phyloP scores from a whole-genome alignment of 371 early-diverging fungal species.

The Funneliformis caledonium region DNA sequence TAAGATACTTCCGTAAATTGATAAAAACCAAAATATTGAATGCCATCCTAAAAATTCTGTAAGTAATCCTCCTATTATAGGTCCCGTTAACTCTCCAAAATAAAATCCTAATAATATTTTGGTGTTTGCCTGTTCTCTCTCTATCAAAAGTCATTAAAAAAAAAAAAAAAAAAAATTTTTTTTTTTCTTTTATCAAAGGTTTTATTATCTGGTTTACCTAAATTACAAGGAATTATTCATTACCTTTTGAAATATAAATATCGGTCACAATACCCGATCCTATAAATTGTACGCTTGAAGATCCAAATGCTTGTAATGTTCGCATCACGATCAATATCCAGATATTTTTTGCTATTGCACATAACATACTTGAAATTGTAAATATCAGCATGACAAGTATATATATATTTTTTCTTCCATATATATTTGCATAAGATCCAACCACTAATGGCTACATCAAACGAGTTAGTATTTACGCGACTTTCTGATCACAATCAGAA shows the following conservation, averaged over 20 bases:
- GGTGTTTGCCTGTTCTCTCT: conserved; percentile 1
- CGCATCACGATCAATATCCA: conserved; percentile 64
- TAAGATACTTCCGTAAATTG: not conserved
- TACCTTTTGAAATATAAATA: conserved; percentile 20
- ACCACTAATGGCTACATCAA: conserved; percentile 58
- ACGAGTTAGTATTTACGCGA: not conserved
- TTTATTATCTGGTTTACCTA: not conserved
- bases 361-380: conserved; percentile 64
- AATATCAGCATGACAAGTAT: conserved; percentile 61
- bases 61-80: conserved; percentile 16
- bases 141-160: not conserved
- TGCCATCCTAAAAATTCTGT: conserved; percentile 20
- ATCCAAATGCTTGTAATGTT: conserved; percentile 70
- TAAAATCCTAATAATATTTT: not conserved
- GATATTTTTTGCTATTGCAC: conserved; percentile 62
- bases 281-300: conserved; percentile 48
- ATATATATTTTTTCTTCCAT: conserved; percentile 70
- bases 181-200: not conserved
- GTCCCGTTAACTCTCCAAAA: conserved; percentile 10
- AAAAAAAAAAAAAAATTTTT: not conserved
- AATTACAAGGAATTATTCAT: not conserved
- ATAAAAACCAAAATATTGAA: conserved; percentile 29
- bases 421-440: conserved; percentile 70
- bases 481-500: not conserved
- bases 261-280: conserved; percentile 31